These are phyloP conservation scores for Claviceps monticola DNA, from an alignment of 2,329 filamentous ascomycete genomes.

Conservation along the genomic window DNA sequence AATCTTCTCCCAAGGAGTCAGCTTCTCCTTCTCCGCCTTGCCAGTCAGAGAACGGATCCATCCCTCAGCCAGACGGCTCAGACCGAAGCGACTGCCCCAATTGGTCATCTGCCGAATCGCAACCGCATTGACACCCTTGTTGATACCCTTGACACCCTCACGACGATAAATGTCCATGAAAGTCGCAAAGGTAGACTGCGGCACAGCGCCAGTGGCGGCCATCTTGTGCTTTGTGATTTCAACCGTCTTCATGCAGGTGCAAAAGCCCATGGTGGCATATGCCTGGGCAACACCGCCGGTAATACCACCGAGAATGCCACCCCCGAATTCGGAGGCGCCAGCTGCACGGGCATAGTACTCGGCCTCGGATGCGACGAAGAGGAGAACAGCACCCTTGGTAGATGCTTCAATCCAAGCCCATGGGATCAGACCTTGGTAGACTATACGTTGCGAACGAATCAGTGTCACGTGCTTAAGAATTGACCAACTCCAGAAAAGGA, in stretches of 20 bases:
- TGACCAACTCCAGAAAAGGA: neutral
- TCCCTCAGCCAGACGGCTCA: conserved; percentile 80
- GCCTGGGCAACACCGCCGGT: conserved; percentile 91
- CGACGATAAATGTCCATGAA: conserved; percentile 95
- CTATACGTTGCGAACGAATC: conserved; percentile 49
- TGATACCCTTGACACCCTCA: conserved; percentile 91
- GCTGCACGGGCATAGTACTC: conserved; percentile 81
- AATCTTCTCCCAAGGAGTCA: conserved; percentile 76
- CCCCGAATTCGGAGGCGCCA: conserved; percentile 75
- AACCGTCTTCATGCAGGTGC: conserved; percentile 99
- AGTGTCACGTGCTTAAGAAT: no score
- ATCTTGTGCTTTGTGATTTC: conserved; percentile 99
- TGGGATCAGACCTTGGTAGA: conserved; percentile 98
- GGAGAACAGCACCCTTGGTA: conserved; percentile 95
- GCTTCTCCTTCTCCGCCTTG: conserved; percentile 69
- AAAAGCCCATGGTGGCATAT: conserved; percentile 99
- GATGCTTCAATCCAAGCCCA: conserved; percentile 99
- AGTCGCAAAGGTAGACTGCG: conserved; percentile 80
- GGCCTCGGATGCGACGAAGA: conserved; percentile 97
- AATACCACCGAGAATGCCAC: conserved; percentile 85
- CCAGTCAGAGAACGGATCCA: conserved; percentile 66
- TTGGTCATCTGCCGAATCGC: conserved; percentile 99
- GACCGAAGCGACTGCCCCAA: conserved; percentile 93
- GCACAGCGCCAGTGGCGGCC: conserved; percentile 67
- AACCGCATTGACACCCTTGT: conserved; percentile 96